Evolutionary conservation across 768 basidiomycete species (phyloP), one percentile per base, ranked within the genome.

Genomic region (Erythrobasidium yunnanense): DNA sequence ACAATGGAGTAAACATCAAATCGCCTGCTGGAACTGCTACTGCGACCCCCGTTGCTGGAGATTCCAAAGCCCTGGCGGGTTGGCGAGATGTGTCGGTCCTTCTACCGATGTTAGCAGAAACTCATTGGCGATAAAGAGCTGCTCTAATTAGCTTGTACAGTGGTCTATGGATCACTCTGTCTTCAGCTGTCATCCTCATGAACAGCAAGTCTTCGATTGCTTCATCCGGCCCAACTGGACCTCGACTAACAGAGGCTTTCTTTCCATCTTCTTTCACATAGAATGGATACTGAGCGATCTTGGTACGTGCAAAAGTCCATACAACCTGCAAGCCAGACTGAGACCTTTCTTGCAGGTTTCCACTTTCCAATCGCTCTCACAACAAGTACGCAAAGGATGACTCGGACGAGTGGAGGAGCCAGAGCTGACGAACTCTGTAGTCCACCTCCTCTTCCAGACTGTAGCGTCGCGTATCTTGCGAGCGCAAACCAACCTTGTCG

Each of bases 391-490:
- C 29, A 15, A 45, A 45, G 15, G 42, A 15, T 15, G 15, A 15
- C 15, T 20, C 15, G 15, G 42, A 45, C 22, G 57, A 87, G 78
- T 55, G 92, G 80, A 46, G 91, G 87, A 69, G 88, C 83, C 22
- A 13, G 18, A 8, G 20, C 18, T 30, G 13, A 23, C 18, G 18
- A 11, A 11, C 50, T 8, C 11, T 20, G 50, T 30, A 52, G 50
- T 58, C 38, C 55, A 58, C 25, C n/a, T 58, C 6, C 29, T 35
- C 52, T 72, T 70, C 67, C 70, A 86, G 83, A 80, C 89, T 1
- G 79, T 89, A 47, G 89, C 88, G n/a, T 92, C 90, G 0, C 84
- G 90, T 27, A 76, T 90, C 2, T 78, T 92, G 23, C 83, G 87
- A 68, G 83, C 87, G 27, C 90, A 88, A 8, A 91, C 90, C 0